Evolutionary conservation across 257 asterid genomes (phyloP).

Genomic region (Scutellaria baicalensis): DNA sequence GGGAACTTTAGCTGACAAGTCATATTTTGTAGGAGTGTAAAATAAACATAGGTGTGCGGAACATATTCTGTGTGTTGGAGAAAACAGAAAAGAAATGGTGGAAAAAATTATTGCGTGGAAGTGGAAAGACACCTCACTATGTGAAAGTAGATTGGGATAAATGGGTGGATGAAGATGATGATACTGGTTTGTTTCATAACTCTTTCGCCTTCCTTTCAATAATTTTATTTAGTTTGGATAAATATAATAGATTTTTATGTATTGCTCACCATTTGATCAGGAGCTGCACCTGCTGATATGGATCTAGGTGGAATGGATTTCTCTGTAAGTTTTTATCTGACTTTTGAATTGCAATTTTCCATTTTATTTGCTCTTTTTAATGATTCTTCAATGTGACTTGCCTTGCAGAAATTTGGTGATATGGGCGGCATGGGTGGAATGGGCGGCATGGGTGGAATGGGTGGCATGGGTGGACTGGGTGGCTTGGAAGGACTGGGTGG

Average conservation of each 20-base stretch:
- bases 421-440: slow-evolving; percentile 46
- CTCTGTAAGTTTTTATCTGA: slow-evolving; percentile 45
- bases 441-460: slow-evolving; percentile 34
- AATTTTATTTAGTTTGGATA: neutral
- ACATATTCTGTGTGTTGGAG: slow-evolving; percentile 68
- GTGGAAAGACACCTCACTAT: slow-evolving; percentile 76
- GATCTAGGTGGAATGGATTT: slow-evolving; percentile 93
- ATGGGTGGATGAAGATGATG: slow-evolving; percentile 96
- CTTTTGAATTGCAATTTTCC: neutral
- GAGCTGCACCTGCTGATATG: slow-evolving; percentile 62
- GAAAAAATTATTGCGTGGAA: slow-evolving; percentile 67
- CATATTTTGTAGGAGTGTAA: slow-evolving; percentile 57
- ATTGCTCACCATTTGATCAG: slow-evolving; percentile 27
- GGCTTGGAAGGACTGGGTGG: slow-evolving; percentile 26
- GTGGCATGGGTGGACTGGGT: slow-evolving; percentile 19
- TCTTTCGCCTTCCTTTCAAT: neutral
- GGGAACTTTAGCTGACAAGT: neutral
- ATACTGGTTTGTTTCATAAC: slow-evolving; percentile 30
- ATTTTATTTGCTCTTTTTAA: slow-evolving; percentile 1
- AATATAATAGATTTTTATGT: neutral
- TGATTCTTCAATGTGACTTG: neutral
- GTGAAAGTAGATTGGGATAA: slow-evolving; percentile 97
- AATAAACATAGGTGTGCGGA: slow-evolving; percentile 63
- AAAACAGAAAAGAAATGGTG: slow-evolving; percentile 90
- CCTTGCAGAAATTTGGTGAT: slow-evolving; percentile 65